Evolutionary conservation across 371 early-diverging fungal species (phyloP).

Genomic region (Mortierella sp.): DNA sequence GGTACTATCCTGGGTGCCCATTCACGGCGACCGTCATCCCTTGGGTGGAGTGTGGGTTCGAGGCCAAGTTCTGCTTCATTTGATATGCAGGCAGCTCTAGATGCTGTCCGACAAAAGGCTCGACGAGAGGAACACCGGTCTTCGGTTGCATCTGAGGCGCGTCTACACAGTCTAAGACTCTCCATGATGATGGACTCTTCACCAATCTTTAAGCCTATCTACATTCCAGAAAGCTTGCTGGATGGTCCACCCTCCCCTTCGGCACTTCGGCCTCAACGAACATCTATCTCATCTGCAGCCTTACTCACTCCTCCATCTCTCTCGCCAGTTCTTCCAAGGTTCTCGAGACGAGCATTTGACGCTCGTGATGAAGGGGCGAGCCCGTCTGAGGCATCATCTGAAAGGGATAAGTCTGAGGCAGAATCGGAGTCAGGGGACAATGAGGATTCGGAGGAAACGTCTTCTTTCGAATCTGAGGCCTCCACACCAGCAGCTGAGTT

Average conservation of each 20-base stretch:
- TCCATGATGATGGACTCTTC: neutral
- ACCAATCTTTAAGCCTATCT: conserved; percentile 20
- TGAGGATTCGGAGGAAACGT: neutral
- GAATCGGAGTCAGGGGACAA: neutral
- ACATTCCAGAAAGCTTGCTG: conserved; percentile 33
- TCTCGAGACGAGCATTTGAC: neutral
- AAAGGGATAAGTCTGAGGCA: too few species aligned
- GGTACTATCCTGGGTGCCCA: neutral
- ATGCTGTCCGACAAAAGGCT: conserved; percentile 6
- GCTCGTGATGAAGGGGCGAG: too few species aligned
- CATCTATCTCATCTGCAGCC: conserved; percentile 15
- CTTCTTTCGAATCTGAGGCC: neutral
- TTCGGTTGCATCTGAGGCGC: neutral
- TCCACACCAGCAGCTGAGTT: neutral
- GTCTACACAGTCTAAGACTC: neutral
- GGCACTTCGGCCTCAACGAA: neutral
- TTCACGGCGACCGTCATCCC: neutral
- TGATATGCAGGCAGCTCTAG: conserved; percentile 10
- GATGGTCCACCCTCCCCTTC: conserved; percentile 30
- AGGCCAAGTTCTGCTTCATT: neutral
- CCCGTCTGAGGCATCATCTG: too few species aligned
- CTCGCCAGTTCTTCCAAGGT: conserved; percentile 11
- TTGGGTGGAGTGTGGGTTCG: neutral
- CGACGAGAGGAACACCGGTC: neutral
- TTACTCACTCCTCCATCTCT: conserved; percentile 19